These are phyloP conservation scores for Raphanus sativus DNA, from an alignment of 345 rosid genomes.

Conservation along the genomic window DNA sequence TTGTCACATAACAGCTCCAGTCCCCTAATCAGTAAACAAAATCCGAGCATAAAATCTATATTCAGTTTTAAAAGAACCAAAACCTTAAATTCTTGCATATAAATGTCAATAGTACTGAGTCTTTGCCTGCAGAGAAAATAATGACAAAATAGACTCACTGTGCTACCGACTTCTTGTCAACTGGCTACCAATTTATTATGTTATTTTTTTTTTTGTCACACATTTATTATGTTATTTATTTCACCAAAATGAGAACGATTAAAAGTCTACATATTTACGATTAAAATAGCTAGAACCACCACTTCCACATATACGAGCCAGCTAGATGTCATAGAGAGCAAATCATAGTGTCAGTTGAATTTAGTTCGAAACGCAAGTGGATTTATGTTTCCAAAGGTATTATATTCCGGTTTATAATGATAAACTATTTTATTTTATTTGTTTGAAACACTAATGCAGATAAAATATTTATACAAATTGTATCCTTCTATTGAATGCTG, in stretches of 20 bases:
- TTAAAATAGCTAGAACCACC: background rate
- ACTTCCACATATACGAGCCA: background rate
- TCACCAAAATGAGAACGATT: background rate
- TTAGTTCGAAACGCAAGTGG: background rate
- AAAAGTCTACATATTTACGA: background rate
- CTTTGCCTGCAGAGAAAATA: background rate
- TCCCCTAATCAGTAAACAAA: background rate
- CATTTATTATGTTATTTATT: background rate
- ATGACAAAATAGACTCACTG: background rate
- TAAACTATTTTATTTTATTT: too few relatives aligned
- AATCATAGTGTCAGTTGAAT: background rate
- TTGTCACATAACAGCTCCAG: background rate
- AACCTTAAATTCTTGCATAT: background rate
- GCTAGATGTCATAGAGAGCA: background rate
- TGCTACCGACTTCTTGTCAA: background rate
- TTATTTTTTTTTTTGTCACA: too few relatives aligned
- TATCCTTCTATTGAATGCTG: too few relatives aligned
- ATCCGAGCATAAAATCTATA: background rate
- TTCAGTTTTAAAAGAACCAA: background rate
- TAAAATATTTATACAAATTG: too few relatives aligned
- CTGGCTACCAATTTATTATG: background rate
- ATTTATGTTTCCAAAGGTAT: background rate
- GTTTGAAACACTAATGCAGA: too few relatives aligned
- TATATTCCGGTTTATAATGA: background rate
- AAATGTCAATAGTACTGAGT: background rate